These are phyloP conservation scores for Tolypocladium tropicale DNA, from an alignment of 2,329 filamentous ascomycete species.

Conservation along the genomic window DNA sequence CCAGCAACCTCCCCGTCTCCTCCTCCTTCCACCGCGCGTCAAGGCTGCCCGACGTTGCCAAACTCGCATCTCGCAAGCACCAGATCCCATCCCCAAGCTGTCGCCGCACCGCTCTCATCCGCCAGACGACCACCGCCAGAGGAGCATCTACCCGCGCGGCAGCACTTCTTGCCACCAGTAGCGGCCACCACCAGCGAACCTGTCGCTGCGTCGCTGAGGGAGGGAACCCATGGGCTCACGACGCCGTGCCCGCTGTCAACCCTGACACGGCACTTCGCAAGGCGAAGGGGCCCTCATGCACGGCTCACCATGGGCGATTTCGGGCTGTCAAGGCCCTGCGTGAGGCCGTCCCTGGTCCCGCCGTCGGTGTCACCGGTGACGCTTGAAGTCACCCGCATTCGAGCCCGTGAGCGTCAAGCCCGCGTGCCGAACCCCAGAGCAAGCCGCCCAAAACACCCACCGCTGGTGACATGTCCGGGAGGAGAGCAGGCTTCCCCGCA, in stretches of 20 bases:
- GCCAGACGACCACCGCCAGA: neutral
- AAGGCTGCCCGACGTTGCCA: neutral
- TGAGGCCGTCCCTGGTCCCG: neutral
- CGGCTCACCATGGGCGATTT: neutral
- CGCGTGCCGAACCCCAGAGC: neutral
- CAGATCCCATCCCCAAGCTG: neutral
- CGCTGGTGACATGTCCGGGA: neutral
- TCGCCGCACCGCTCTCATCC: too few relatives aligned
- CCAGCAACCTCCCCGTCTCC: neutral
- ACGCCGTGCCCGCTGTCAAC: neutral
- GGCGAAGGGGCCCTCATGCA: neutral
- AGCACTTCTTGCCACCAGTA: neutral
- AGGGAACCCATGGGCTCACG: neutral
- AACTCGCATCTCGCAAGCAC: neutral
- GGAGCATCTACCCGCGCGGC: neutral
- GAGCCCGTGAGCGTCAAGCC: neutral
- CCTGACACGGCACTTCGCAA: neutral
- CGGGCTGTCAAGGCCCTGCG: neutral
- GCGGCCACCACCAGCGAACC: neutral
- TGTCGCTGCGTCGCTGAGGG: too few relatives aligned
- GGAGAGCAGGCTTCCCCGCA: neutral
- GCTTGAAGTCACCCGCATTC: constrained; percentile 1
- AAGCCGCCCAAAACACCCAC: neutral
- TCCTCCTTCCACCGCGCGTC: neutral
- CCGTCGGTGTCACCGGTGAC: neutral